Evolutionary conservation across 495 filamentous ascomycete genomes (phyloP), one percentile per base, ranked within the genome.

Genomic region (Penicillium egyptiacum): DNA sequence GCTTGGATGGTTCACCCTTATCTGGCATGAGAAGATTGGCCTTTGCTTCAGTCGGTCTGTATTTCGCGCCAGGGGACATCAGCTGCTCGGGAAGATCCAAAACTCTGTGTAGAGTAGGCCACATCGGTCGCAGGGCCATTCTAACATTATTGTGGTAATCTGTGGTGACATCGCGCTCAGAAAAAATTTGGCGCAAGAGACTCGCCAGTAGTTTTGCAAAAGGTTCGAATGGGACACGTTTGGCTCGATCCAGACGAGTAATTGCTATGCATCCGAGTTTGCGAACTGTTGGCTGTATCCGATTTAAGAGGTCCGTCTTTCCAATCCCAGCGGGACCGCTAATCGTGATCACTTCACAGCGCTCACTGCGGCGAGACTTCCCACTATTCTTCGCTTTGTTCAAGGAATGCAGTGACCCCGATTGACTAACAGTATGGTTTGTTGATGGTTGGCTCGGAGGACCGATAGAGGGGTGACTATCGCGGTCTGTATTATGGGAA

Each of bases 101-200:
- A 47, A 92, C 82, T 46, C 81, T 83, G 64, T 91, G 87, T 37
- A 96, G 79, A 44, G 86, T 81, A 7, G 86, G 80, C 91, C 91
- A 96, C 55, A 90, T 81, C 4, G 88, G 85, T 17, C 85, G 83
- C 45, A 93, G 81, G 52, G 88, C 88, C 20, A 82, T 77, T 54
- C 89, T 85, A 17, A 96, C 71, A 47, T 78, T 79, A 53, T 88
- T 82, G 57, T 96, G 92, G 62, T 95, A 94, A 4, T 88, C 81
- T 0, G 88, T 95, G 2, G 86, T 85, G 2, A 92, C 87, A 71
- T 96, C 89, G 51, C 86, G 86, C 67, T 96, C 91, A 0, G 90
- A 92, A 75, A 93, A 96, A 8, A 95, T 91, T 62, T 96, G 92
- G 48, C 90, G 88, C 59, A 96, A 88, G 5, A 96, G 75, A 39